phyloP scores from a whole-genome alignment of 1,284 basidiomycete genomes.

The Gymnopus androsaceus region DNA sequence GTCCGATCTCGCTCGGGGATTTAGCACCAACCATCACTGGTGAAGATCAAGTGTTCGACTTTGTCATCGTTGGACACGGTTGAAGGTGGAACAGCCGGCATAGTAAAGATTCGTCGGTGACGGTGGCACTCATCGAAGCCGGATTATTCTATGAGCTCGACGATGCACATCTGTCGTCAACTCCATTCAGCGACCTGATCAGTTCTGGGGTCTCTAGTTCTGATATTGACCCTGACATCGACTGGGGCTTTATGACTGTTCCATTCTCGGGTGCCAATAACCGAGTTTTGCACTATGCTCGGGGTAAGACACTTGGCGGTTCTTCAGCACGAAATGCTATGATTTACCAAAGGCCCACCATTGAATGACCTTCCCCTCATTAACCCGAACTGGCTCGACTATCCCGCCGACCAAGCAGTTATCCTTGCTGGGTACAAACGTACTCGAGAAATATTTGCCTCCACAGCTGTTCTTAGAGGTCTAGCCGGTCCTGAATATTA shows the following conservation, averaged over 20 bases:
- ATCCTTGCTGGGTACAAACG: background rate
- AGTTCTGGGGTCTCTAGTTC: too few relatives aligned
- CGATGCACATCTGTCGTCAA: too few relatives aligned
- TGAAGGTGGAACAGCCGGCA: too few relatives aligned
- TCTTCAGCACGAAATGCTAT: slow-evolving; percentile 13
- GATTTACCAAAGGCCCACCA: background rate
- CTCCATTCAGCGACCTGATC: too few relatives aligned
- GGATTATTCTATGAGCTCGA: background rate
- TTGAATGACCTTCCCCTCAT: background rate
- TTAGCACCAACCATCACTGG: too few relatives aligned
- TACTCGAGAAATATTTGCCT: background rate
- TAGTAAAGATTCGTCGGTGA: background rate
- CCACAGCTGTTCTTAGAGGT: background rate
- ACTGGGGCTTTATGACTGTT: slow-evolving; percentile 9
- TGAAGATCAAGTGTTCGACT: too few relatives aligned
- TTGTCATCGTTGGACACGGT: too few relatives aligned
- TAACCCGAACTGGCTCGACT: background rate
- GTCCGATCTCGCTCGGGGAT: background rate
- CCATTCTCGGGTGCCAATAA: slow-evolving; percentile 20
- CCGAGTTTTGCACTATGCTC: slow-evolving; percentile 16
- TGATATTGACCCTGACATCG: background rate
- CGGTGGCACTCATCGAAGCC: slow-evolving; percentile 7
- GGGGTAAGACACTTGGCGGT: slow-evolving; percentile 25
- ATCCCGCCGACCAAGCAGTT: background rate
- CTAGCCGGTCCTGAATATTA: background rate